Conservation (phyloP, 2,329 filamentous ascomycete genomes). For the Aspergillus tubingensis region DNA sequence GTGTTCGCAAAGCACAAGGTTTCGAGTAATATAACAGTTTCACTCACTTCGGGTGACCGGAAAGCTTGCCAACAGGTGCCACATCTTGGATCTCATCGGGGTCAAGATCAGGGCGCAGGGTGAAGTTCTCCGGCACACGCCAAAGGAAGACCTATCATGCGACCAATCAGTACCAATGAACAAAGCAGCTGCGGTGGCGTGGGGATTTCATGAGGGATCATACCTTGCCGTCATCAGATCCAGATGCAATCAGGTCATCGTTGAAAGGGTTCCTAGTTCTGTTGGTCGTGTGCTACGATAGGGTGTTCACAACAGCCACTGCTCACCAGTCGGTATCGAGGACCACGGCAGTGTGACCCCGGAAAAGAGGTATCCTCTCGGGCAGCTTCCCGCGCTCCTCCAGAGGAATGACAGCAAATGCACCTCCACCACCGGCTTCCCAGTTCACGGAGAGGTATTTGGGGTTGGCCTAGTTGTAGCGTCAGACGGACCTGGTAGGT, state of each 20-base stretch:
- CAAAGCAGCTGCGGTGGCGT: neutral
- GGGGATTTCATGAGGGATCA: neutral
- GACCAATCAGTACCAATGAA: slow-evolving; percentile 9
- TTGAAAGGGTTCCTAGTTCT: slow-evolving; percentile 84
- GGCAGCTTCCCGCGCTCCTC: slow-evolving; percentile 87
- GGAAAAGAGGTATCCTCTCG: slow-evolving; percentile 90
- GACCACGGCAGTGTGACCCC: slow-evolving; percentile 92
- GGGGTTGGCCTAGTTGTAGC: slow-evolving; percentile 72
- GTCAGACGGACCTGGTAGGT: slow-evolving; percentile 23
- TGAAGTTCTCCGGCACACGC: slow-evolving; percentile 88
- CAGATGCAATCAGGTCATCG: slow-evolving; percentile 87
- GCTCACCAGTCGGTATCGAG: slow-evolving; percentile 93
- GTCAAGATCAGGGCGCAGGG: slow-evolving; percentile 74
- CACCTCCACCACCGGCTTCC: slow-evolving; percentile 93
- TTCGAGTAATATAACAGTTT: no score
- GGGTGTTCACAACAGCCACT: slow-evolving; percentile 17
- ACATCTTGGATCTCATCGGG: slow-evolving; percentile 79
- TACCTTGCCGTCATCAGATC: slow-evolving; percentile 91
- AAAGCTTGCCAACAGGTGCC: slow-evolving; percentile 75
- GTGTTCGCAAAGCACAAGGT: neutral
- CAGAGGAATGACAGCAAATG: slow-evolving; percentile 92
- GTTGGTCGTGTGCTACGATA: slow-evolving; percentile 14
- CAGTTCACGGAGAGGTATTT: slow-evolving; percentile 97
- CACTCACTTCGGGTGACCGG: slow-evolving; percentile 78
- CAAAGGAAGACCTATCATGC: slow-evolving; percentile 75